Evolutionary conservation across 2,329 filamentous ascomycete species (phyloP).

Genomic region (Cercospora berteroae): DNA sequence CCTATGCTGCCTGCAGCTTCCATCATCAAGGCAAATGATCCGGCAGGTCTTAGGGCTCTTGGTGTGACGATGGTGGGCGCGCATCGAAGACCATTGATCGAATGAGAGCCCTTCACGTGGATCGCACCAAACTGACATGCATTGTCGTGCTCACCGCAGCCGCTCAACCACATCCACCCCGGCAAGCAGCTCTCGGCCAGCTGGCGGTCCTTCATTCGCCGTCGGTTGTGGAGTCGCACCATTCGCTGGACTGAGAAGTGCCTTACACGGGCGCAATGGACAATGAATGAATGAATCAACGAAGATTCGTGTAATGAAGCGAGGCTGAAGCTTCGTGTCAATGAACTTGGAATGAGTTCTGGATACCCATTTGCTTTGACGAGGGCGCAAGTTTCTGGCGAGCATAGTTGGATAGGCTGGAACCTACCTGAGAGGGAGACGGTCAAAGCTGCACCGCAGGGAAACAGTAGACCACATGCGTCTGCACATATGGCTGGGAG

Average conservation of each 20-base stretch:
- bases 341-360: conserved; percentile 18
- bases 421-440: background rate
- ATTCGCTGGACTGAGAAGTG: background rate
- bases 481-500: background rate
- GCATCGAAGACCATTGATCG: conserved; percentile 62
- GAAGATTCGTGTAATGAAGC: conserved; percentile 8
- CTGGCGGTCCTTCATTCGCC: background rate
- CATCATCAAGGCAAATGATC: conserved; percentile 77
- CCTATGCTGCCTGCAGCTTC: conserved; percentile 85
- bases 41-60: conserved; percentile 57
- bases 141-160: background rate
- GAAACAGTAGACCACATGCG: background rate
- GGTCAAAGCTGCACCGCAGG: background rate
- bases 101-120: conserved; percentile 48
- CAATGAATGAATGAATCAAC: background rate
- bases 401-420: background rate
- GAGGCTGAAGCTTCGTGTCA: background rate
- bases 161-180: background rate
- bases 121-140: background rate
- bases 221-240: background rate
- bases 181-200: background rate
- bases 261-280: conserved; percentile 10
- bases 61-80: conserved; percentile 64
- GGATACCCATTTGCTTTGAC: conserved; percentile 25
- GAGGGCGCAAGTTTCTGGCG: background rate